These are phyloP conservation scores for Blastobotrys attinorum DNA, from an alignment of 805 yeast genomes.

Conservation along the genomic window DNA sequence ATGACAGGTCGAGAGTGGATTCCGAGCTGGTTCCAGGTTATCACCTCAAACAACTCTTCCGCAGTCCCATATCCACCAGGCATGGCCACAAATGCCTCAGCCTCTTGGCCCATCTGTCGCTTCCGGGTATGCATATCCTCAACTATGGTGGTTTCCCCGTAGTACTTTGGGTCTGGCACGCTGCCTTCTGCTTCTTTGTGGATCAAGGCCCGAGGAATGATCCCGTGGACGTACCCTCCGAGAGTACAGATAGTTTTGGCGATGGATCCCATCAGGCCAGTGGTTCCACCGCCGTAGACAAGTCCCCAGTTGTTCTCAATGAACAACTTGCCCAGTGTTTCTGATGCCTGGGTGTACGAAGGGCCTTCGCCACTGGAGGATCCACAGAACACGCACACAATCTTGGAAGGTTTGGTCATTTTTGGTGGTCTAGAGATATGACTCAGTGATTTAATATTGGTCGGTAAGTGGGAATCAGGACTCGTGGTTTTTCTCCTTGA, in stretches of 20 bases:
- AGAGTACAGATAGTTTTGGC: conserved; percentile 17
- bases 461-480: too few relatives aligned
- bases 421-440: background rate
- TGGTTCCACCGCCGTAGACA: conserved; percentile 87
- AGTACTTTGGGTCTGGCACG: conserved; percentile 44
- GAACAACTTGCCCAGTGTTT: conserved; percentile 49
- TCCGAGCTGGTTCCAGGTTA: conserved; percentile 86
- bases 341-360: conserved; percentile 44
- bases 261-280: conserved; percentile 23
- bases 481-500: too few relatives aligned
- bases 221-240: conserved; percentile 56
- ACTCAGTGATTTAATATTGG: too few relatives aligned
- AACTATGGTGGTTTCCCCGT: conserved; percentile 75
- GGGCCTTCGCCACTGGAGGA: conserved; percentile 61
- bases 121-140: conserved; percentile 87
- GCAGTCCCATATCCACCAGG: conserved; percentile 91
- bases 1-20: conserved; percentile 79
- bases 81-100: conserved; percentile 80
- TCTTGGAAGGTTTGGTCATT: background rate
- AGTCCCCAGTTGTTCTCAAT: conserved; percentile 60
- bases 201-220: conserved; percentile 79
- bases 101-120: conserved; percentile 75
- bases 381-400: conserved; percentile 81
- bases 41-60: conserved; percentile 84
- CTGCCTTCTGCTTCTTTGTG: conserved; percentile 53